A percentile compares a stretch with the other conserved stretches of the same genome.
These are phyloP conservation scores for Ophiostoma quercus DNA, from an alignment of 2,329 filamentous ascomycete genomes.

Conservation along the genomic window DNA sequence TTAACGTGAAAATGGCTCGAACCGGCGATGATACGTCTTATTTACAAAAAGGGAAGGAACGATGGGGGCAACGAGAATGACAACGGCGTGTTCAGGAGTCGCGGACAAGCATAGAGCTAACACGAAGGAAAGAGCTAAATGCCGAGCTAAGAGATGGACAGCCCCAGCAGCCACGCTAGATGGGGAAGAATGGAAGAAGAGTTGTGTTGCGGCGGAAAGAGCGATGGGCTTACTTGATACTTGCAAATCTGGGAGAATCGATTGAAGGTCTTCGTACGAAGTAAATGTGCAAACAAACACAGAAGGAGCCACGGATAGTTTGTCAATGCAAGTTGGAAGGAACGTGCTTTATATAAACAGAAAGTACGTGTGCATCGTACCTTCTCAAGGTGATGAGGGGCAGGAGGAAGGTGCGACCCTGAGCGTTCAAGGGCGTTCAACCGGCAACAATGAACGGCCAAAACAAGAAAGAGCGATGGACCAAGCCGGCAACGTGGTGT, in stretches of 20 bases:
- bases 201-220: neutral
- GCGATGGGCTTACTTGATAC: neutral
- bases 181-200: neutral
- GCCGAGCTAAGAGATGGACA: neutral
- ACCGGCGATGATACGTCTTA: neutral
- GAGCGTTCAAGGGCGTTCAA: neutral
- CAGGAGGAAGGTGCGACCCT: neutral
- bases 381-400: neutral
- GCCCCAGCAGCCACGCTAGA: neutral
- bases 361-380: neutral
- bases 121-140: slow-evolving; percentile 3
- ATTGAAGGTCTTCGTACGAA: too few species aligned
- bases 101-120: neutral
- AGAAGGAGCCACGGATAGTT: neutral
- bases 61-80: neutral
- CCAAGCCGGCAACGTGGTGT: neutral
- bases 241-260: neutral
- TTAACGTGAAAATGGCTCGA: slow-evolving; percentile 4
- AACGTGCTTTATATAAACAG: neutral
- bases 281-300: neutral
- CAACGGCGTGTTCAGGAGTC: slow-evolving; percentile 1
- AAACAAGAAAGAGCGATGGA: neutral
- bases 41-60: neutral
- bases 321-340: neutral
- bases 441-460: neutral